A percentile compares a stretch with the other conserved stretches of the same genome.
Evolutionary conservation across 2,329 filamentous ascomycete species (phyloP).

Genomic region (Botrytis fabae): DNA sequence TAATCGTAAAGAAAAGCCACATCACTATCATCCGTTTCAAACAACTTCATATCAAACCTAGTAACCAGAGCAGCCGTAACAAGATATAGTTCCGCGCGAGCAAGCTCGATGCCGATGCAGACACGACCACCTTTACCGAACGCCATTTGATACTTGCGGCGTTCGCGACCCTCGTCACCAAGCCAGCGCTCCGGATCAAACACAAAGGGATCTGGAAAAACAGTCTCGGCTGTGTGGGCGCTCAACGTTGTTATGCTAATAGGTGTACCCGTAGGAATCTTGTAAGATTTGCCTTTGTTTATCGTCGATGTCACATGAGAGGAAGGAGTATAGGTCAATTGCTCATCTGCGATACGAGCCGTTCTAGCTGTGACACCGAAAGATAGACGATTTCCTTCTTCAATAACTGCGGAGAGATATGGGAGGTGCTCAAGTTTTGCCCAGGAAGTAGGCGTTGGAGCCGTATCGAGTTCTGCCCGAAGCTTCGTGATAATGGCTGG

Average conservation of each 20-base stretch:
- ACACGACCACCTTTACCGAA: conserved; percentile 25
- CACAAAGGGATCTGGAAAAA: conserved; percentile 40
- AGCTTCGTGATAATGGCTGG: no score
- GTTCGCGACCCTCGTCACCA: neutral
- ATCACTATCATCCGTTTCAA: neutral
- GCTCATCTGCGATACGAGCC: conserved; percentile 29
- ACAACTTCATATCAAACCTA: neutral
- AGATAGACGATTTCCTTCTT: conserved; percentile 39
- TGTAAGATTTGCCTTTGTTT: neutral
- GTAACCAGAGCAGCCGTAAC: neutral
- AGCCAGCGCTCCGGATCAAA: conserved; percentile 44
- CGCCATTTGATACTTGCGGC: conserved; percentile 30
- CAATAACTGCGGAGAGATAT: conserved; percentile 38
- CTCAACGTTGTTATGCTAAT: conserved; percentile 39
- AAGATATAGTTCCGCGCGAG: neutral
- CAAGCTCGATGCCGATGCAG: conserved; percentile 24
- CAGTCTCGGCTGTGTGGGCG: conserved; percentile 39
- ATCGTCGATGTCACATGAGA: neutral
- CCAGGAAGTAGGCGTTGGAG: neutral
- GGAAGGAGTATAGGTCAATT: neutral
- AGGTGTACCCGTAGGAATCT: neutral
- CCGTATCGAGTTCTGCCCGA: no score
- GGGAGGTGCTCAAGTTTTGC: conserved; percentile 33
- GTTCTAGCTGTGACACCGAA: conserved; percentile 38
- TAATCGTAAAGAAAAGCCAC: neutral